phyloP scores from a whole-genome alignment of 176 grass and related monocot species.

The Coix lacrymajobi region DNA sequence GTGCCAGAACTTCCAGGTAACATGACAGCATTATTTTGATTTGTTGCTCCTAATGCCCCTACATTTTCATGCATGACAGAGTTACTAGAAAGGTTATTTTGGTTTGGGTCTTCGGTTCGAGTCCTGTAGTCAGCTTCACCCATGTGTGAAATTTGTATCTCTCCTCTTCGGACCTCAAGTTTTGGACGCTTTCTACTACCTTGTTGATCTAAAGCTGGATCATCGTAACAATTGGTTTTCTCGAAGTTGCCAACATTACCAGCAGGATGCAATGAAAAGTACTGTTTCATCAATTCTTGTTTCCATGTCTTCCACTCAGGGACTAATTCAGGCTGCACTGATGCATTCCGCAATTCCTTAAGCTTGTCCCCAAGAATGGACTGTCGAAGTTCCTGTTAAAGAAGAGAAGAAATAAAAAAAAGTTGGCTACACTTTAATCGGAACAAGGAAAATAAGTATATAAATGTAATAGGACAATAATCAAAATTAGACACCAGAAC shows the following conservation, averaged over 20 bases:
- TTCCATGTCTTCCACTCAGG: constrained; percentile 94
- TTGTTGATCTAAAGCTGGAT: constrained; percentile 53
- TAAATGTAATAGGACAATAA: constrained; percentile 22
- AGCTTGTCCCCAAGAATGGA: constrained; percentile 70
- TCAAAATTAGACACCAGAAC: neutral
- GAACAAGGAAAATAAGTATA: neutral
- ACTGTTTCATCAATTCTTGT: constrained; percentile 83
- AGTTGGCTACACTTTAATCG: neutral
- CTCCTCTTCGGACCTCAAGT: constrained; percentile 74
- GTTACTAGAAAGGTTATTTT: neutral
- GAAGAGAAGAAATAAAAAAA: constrained; percentile 36
- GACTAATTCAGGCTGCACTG: constrained; percentile 71
- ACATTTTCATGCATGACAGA: neutral
- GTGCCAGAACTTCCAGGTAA: constrained; percentile 21
- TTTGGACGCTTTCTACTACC: constrained; percentile 66
- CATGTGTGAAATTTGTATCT: constrained; percentile 33
- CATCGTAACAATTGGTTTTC: constrained; percentile 21
- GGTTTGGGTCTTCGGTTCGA: neutral
- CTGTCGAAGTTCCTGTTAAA: constrained; percentile 71
- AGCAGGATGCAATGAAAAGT: constrained; percentile 55
- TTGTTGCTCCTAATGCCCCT: constrained; percentile 12
- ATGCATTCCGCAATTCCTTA: constrained; percentile 55
- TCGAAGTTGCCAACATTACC: constrained; percentile 37
- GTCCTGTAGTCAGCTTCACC: constrained; percentile 14
- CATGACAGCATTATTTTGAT: constrained; percentile 22